These are phyloP conservation scores for Phytopythium vexans DNA, from an alignment of 352 stramenopile genomes.

Conservation along the genomic window DNA sequence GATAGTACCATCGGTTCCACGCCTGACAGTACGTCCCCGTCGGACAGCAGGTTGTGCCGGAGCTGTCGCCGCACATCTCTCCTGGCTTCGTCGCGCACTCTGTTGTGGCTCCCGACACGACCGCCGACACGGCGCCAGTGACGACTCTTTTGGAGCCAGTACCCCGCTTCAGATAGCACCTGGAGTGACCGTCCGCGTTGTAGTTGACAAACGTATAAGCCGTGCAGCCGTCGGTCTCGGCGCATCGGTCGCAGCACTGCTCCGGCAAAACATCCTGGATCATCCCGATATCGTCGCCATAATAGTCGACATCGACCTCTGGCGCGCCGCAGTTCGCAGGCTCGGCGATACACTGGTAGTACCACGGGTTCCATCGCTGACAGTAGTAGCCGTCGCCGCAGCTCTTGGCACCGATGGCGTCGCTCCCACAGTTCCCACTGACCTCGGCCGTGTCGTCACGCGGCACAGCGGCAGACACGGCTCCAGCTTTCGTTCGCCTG, in stretches of 20 bases:
- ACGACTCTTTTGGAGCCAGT: too few relatives aligned
- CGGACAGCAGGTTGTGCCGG: slow-evolving; percentile 23
- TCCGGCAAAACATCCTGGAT: slow-evolving; percentile 14
- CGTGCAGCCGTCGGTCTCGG: slow-evolving; percentile 8
- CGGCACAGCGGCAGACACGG: slow-evolving; percentile 23
- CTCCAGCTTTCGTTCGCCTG: slow-evolving; percentile 8
- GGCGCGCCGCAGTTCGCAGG: slow-evolving; percentile 31
- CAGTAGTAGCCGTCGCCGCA: slow-evolving; percentile 7
- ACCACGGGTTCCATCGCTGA: slow-evolving; percentile 16
- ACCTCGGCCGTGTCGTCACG: too few relatives aligned
- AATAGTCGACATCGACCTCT: slow-evolving; percentile 34
- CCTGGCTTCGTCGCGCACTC: too few relatives aligned
- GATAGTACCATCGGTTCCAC: too few relatives aligned
- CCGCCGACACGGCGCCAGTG: too few relatives aligned
- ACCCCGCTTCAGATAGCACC: too few relatives aligned
- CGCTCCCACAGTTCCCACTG: slow-evolving; percentile 10
- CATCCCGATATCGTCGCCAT: slow-evolving; percentile 34
- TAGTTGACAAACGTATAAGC: slow-evolving; percentile 39
- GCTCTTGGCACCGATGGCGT: slow-evolving; percentile 5
- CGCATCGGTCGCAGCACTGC: slow-evolving; percentile 16
- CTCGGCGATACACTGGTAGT: slow-evolving; percentile 40
- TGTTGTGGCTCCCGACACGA: too few relatives aligned
- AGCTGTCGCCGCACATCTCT: slow-evolving; percentile 16
- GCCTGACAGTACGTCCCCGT: slow-evolving; percentile 52
- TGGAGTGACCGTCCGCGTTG: too few relatives aligned